Base-by-base conservation (phyloP, 139 green algal species). In the Coccomyxa sp. region DNA sequence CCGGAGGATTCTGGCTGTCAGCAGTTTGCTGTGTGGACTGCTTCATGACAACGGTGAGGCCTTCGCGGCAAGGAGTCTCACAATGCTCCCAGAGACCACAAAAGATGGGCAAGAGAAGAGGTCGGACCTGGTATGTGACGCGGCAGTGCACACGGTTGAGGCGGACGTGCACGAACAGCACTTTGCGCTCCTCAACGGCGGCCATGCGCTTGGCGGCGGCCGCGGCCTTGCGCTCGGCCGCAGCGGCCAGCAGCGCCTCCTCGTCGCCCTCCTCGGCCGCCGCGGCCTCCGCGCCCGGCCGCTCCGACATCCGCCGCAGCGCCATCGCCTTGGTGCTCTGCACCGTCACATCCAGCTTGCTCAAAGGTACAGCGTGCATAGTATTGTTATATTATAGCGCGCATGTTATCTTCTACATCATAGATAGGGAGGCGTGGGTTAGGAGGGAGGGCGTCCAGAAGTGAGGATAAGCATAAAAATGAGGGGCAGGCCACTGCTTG, bases 71-170 rank as follows among this genome's bases (percentile, higher is more conserved):
- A 51, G 10, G 63, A 25, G 21, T 71, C 63, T 71, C 63, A 71
- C 1, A 71, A 71, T 71, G 7, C 60, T 68, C 16, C 14, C 60
- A 68, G 60, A 68, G 14, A n/a, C n/a, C n/a, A n/a, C 14, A 68
- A 15, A 71, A 71, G 63, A 71, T 28, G 21, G 63, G 63, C 21
- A 71, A 28, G 63, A 11, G 18, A 21, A 71, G 63, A 21, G 63
- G 63, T 71, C 63, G 18, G 63, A 71, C 92, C 75, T 92, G 81
- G 78, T 93, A 96, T 14, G 92, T 94, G 27, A 93, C 81, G 13
- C 90, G 83, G 31, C 89, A 92, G 81, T 92, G 87, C 78, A 95
- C 90, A 58, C 91, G 87, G 87, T 96, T 97, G 82, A 96, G 87
- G 77, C 91, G 91, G 18, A 97, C 91, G 75, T 95, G 89, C 71